phyloP scores from a whole-genome alignment of 78 protist genomes.

The slime mould (Dictyostelium discoideum) region dicty_2.7 NC_007091.3:3815501-3816000 shows the following conservation, averaged over 20 bases:
- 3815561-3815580: neutral
- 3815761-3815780: constrained; percentile 43
- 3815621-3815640: too few relatives aligned
- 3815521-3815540: constrained; percentile 70
- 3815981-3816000: neutral
- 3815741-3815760: constrained; percentile 46
- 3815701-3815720: constrained; percentile 58
- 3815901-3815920: too few relatives aligned
- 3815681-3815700: constrained; percentile 55
- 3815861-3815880: neutral
- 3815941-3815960: too few relatives aligned
- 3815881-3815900: too few relatives aligned
- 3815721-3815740: constrained; percentile 12
- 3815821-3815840: neutral
- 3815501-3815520: constrained; percentile 50
- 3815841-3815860: neutral
- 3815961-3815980: too few relatives aligned
- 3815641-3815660: too few relatives aligned
- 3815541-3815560: constrained; percentile 62
- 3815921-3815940: too few relatives aligned
- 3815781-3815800: neutral
- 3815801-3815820: neutral
- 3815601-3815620: too few relatives aligned
- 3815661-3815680: constrained; percentile 31
- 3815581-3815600: neutral